These are phyloP conservation scores for cucumber (Cucumis sativus) DNA, from an alignment of 306 rosid species.

Conservation along the genomic window Cucumber_9930_V3 NC_026657.2:30422001-30422500, in stretches of 20 bases:
- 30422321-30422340: background rate
- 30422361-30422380: conserved; percentile 8
- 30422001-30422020: conserved; percentile 43
- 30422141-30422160: conserved; percentile 42
- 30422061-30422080: conserved; percentile 37
- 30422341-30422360: conserved; percentile 1
- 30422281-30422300: background rate
- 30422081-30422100: conserved; percentile 32
- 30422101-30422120: conserved; percentile 40
- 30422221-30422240: conserved; percentile 33
- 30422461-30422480: conserved; percentile 38
- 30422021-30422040: conserved; percentile 37
- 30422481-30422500: conserved; percentile 34
- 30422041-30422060: conserved; percentile 38
- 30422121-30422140: conserved; percentile 41
- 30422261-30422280: background rate
- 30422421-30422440: conserved; percentile 39
- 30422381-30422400: conserved; percentile 44
- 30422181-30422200: conserved; percentile 35
- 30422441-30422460: conserved; percentile 39
- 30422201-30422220: conserved; percentile 36
- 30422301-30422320: background rate
- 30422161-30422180: conserved; percentile 40
- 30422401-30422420: conserved; percentile 41
- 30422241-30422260: conserved; percentile 17